Base-by-base conservation (phyloP, 805 yeast species). In the Metahyphopichia silvanorum region DNA sequence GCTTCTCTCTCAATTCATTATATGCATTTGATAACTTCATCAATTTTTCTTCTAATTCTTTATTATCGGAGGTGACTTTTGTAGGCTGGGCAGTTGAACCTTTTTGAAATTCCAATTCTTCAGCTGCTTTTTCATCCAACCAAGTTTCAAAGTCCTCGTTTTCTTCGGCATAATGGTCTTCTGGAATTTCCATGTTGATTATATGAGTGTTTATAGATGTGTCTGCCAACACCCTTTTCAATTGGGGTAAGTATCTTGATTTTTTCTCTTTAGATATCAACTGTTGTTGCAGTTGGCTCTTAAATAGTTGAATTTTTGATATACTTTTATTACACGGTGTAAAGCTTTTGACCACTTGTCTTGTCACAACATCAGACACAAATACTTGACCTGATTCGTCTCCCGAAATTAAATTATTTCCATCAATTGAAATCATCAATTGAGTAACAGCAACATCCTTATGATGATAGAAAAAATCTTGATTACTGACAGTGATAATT, bases 321-420 rank as follows among this genome's bases (percentile, higher is more conserved):
- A 69, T 61, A 4, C 60, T 47, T 6, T 64, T 53, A 32, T 55
- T 56, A 31, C 67, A 58, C 15, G 65, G 60, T 12, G 59, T 72
- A 40, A 79, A 62, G n/a, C 75, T 70, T 49, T 76, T 79, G 17
- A 76, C 63, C 12, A 79, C 76, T 55, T 84, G 93, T 48, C 75
- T 79, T 1, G 91, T 78, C 11, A 69, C 73, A 5, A 80, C 66
- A 55, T 91, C 97, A 45, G 81, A 72, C 1, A 80, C 68, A 25
- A 74, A 72, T 2, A 86, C 76, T 18, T 74, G 67, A 1, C 97
- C 97, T n/a, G 45, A 49, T 0, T 70, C 55, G 51, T 86, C 94
- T 21, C 96, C 97, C 5, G 87, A 75, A 3, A 83, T 62, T 5
- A 89, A 47, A 22, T 64, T 55, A 12, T 89, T 76, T 4, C 91